A percentile compares a stretch with the other conserved stretches of the same genome.
phyloP scores from a whole-genome alignment of 2,329 filamentous ascomycete species.

The Albifimbria verrucaria region DNA sequence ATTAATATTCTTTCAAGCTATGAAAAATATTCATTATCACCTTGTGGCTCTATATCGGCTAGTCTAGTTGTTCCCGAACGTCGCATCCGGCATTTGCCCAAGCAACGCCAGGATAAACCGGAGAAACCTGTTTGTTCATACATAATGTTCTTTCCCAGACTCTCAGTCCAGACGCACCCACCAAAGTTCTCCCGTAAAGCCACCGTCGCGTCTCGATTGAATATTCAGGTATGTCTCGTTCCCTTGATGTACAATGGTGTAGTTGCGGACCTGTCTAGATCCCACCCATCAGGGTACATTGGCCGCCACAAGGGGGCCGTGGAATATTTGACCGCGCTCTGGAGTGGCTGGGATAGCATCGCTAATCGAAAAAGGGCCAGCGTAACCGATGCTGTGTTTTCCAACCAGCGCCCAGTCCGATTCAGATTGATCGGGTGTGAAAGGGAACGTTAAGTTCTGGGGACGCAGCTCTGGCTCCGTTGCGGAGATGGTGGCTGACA shows the following conservation, averaged over 20 bases:
- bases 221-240: constrained; percentile 1
- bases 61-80: no score
- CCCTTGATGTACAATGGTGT: neutral
- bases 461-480: neutral
- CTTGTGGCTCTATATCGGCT: no score
- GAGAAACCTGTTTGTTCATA: no score
- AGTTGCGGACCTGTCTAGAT: neutral
- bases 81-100: no score
- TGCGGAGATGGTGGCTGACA: constrained; percentile 2
- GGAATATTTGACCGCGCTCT: constrained; percentile 1
- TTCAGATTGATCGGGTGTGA: neutral
- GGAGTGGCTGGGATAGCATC: constrained; percentile 1
- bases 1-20: no score
- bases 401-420: constrained; percentile 1
- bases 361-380: neutral
- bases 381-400: constrained; percentile 1
- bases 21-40: no score
- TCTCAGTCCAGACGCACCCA: constrained; percentile 1
- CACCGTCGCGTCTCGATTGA: neutral
- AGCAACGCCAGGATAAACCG: no score
- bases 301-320: neutral
- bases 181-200: neutral
- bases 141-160: no score
- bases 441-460: constrained; percentile 2
- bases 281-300: constrained; percentile 1